These are phyloP conservation scores for Pinus taeda DNA, from an alignment of 75 land plant genomes.

Conservation along the genomic window DNA sequence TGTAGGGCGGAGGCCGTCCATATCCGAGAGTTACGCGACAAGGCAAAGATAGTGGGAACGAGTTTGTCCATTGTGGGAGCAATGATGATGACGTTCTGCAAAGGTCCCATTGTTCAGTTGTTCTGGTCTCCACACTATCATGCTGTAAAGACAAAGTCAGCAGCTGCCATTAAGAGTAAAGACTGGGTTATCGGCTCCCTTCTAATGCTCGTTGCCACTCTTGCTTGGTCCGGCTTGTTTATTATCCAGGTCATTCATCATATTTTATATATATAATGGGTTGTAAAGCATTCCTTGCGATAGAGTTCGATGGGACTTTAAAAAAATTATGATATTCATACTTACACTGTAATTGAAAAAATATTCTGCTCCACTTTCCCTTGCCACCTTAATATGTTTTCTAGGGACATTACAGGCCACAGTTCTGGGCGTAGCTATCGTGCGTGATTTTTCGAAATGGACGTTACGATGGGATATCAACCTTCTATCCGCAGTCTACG, in stretches of 20 bases:
- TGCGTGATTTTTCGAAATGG: conserved; percentile 35
- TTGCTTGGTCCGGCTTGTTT: conserved; percentile 27
- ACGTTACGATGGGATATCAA: conserved; percentile 55
- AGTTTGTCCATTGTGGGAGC: conserved; percentile 39
- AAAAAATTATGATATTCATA: too few species aligned
- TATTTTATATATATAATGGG: not conserved
- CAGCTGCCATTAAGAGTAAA: not conserved
- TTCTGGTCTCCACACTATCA: conserved; percentile 18
- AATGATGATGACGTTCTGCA: conserved; percentile 45
- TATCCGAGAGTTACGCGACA: conserved; percentile 18
- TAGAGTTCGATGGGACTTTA: too few species aligned
- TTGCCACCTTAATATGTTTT: conserved; percentile 44
- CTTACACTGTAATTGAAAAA: too few species aligned
- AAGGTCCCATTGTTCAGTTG: conserved; percentile 34
- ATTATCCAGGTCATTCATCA: conserved; percentile 23
- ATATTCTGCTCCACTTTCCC: conserved; percentile 40
- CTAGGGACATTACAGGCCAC: conserved; percentile 52
- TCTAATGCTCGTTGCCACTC: conserved; percentile 10
- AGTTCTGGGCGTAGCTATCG: conserved; percentile 45
- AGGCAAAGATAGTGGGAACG: conserved; percentile 40
- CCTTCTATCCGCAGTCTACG: conserved; percentile 55
- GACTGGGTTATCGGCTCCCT: conserved; percentile 30
- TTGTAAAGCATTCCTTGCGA: too few species aligned
- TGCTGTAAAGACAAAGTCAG: too few species aligned
- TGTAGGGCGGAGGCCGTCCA: conserved; percentile 28